A percentile compares a stretch with the other conserved stretches of the same genome.
phyloP scores from a whole-genome alignment of 1,284 basidiomycete species.

The Chalciporus sp. region DNA sequence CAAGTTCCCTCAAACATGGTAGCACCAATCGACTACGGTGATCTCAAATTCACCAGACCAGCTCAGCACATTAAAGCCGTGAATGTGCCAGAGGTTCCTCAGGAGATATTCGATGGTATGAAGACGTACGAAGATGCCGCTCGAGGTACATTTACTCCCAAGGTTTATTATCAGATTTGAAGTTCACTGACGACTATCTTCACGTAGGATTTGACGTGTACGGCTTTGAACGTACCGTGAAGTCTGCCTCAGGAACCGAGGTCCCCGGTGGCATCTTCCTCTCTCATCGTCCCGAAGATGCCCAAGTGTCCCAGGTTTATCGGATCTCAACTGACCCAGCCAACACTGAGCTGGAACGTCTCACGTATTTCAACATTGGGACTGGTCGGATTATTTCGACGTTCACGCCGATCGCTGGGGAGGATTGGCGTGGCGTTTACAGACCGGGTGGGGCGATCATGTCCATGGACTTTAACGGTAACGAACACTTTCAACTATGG shows the following conservation, averaged over 20 bases:
- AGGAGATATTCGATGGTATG: slow-evolving; percentile 36
- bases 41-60: slow-evolving; percentile 15
- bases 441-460: slow-evolving; percentile 40
- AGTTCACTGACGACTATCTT: neutral
- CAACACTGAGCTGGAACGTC: slow-evolving; percentile 31
- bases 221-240: slow-evolving; percentile 26
- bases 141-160: slow-evolving; percentile 25
- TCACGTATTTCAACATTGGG: slow-evolving; percentile 40
- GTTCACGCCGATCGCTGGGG: slow-evolving; percentile 33
- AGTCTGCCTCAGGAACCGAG: slow-evolving; percentile 7
- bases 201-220: slow-evolving; percentile 24
- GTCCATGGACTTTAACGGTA: slow-evolving; percentile 42
- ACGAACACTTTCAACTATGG: slow-evolving; percentile 44
- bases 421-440: slow-evolving; percentile 40
- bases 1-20: slow-evolving; percentile 16
- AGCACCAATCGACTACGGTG: slow-evolving; percentile 23
- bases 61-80: too few relatives aligned
- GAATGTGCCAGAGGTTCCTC: slow-evolving; percentile 30
- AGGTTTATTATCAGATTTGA: neutral
- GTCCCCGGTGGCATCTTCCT: slow-evolving; percentile 32
- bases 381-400: slow-evolving; percentile 35
- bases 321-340: slow-evolving; percentile 30
- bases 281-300: slow-evolving; percentile 37
- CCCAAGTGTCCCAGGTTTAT: slow-evolving; percentile 40
- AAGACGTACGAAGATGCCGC: slow-evolving; percentile 39